phyloP scores from a whole-genome alignment of 2,329 filamentous ascomycete species.

The Nemania diffusa region DNA sequence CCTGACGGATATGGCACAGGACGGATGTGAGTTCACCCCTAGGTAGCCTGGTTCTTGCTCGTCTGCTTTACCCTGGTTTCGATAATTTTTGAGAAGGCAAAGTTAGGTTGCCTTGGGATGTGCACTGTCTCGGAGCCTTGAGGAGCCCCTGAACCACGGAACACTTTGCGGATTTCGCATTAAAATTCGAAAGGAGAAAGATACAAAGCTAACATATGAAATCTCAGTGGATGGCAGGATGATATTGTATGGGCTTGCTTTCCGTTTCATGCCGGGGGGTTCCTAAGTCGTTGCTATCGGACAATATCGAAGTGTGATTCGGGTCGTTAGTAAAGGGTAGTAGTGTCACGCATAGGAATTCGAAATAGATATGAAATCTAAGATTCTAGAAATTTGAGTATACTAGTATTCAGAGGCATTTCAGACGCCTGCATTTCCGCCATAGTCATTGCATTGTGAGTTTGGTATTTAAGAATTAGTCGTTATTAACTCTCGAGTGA shows the following conservation, averaged over 20 bases:
- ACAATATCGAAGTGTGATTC: not conserved
- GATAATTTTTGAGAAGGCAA: not conserved
- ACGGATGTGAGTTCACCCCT: conserved; percentile 28
- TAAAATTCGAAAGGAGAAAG: not conserved
- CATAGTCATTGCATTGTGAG: no score
- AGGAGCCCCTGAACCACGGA: not conserved
- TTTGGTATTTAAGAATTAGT: no score
- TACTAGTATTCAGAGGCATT: no score
- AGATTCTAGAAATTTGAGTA: no score
- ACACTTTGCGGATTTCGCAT: not conserved
- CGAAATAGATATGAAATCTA: no score
- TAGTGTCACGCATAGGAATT: no score
- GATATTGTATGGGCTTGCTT: conserved; percentile 33
- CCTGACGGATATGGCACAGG: conserved; percentile 32
- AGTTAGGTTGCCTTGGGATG: not conserved
- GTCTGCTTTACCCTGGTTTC: not conserved
- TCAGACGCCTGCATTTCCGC: no score
- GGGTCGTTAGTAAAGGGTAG: no score
- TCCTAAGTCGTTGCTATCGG: not conserved
- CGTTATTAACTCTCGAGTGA: no score
- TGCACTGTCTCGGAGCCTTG: not conserved
- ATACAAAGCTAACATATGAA: not conserved
- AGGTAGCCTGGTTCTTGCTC: not conserved
- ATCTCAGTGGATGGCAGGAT: conserved; percentile 23
- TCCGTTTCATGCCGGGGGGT: conserved; percentile 15